These are phyloP conservation scores for Strigomonas culicis DNA, from an alignment of 208 protist genomes.

Conservation along the genomic window DNA sequence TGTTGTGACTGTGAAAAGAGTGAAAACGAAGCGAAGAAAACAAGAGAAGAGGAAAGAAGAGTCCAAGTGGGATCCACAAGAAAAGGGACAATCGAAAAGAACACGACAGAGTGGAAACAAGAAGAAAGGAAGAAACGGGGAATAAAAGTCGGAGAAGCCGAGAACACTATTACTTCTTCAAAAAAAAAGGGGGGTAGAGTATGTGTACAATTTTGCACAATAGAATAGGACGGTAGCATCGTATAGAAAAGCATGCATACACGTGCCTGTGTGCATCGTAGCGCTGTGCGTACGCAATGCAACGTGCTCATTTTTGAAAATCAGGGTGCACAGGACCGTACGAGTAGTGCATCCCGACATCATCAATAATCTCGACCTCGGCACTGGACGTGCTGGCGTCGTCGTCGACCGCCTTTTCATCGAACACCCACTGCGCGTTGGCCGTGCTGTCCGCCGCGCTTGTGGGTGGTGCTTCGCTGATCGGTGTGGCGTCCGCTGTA, in stretches of 20 bases:
- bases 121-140: constrained; percentile 3
- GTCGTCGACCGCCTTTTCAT: background rate
- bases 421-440: background rate
- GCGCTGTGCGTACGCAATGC: too few species aligned
- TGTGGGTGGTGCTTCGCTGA: too few species aligned
- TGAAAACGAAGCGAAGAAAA: background rate
- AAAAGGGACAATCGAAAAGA: constrained; percentile 7
- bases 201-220: too few species aligned
- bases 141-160: background rate
- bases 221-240: too few species aligned
- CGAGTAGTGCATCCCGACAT: constrained; percentile 63
- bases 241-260: background rate
- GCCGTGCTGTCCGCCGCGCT: background rate
- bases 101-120: constrained; percentile 19
- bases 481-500: too few species aligned
- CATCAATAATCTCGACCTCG: constrained; percentile 49
- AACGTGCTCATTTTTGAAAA: constrained; percentile 38
- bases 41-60: background rate
- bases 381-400: background rate
- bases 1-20: background rate
- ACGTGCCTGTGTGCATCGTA: too few species aligned
- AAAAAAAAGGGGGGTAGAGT: too few species aligned
- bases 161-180: background rate
- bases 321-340: constrained; percentile 28
- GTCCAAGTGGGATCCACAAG: background rate